Base-by-base conservation (phyloP, 202 grass and related monocot genomes). In the Hordeum pubiflorum region DNA sequence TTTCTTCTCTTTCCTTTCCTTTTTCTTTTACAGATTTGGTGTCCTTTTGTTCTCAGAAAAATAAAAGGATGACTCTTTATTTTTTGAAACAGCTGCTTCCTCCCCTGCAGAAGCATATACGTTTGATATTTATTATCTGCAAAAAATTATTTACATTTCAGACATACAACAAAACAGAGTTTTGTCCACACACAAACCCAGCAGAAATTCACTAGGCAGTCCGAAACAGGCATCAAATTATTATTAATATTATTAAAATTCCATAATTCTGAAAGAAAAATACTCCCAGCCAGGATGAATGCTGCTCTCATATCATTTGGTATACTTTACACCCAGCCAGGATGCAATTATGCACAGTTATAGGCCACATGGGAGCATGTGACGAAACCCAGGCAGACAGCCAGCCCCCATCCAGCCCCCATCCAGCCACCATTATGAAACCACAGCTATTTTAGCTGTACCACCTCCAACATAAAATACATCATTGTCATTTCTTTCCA, bases 381-480 rank as follows among this genome's bases (percentile, higher is more conserved):
- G 69, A 32, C 31, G 50, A 74, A 46, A 38, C 55, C 77, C 62
- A 67, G 4, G n/a, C 68, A 68, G 3, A 29, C 62, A 67, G 4
- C 27, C 68, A 68, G 3, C 1, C n/a, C 69, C 68, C 18, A 60
- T 3, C 41, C 44, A 68, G 10, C 27, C 68, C 46, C 68, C 18
- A 60, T 71, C 54, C 1, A 26, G 54, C 29, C n/a, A 27, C 43
- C 23, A 73, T 81, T 34, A 50, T 62, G 9, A 33, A 72, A 60
- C 34, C 36, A 48, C 69, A 82, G 31, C 31, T 82, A 74, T 82
- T 52, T 36, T 24, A 50, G 69, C 29, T 74, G 58, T 74, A 82
- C 58, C 63, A 36, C 17, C 54, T 10, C 2, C 50, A 54, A n/a
- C 0, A 54, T 54, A 52, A n/a, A 38, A 24, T 52, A 72, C 36